Base-by-base conservation (phyloP, 192 early-diverging fungal genomes). In the Podila minutissima region DNA sequence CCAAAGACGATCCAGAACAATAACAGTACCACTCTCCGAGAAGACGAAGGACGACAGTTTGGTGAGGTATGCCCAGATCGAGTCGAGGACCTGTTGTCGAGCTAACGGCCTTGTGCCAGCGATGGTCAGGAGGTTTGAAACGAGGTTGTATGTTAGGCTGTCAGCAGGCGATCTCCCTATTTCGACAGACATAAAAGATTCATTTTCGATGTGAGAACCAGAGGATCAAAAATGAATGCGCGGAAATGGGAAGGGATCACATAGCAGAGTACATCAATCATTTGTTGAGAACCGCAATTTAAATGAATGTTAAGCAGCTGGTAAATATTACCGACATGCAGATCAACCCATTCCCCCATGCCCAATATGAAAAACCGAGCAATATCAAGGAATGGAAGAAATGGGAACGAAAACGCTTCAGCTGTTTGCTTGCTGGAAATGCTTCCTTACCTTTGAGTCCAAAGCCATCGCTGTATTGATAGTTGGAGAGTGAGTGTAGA, bases 11-110 rank as follows among this genome's bases (percentile, higher is more conserved):
- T 60, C 28, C 59, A 19, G 31, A 60, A 19, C 19, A 69, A 38
- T 48, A 55, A 55, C 53, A 26, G 10, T 55, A 55, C 53, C 53
- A 69, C 48, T 41, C 31, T 50, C 38, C 9, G 31, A 62, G 29
- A 69, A 66, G 1, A 72, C 29, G 22, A 74, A 41, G n/a, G 74
- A 72, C 20, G 77, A 66, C 26, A 71, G 26, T 28, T 72, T 83
- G 64, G 83, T 74, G n/a, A 83, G 84, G 33, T 88, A 88, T 15
- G 75, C 74, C 87, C 87, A 88, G 38, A 88, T 69, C 12, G 82
- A 78, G 59, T 55, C 57, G n/a, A 82, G 81, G 28, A 88, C 67
- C 33, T 60, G 58, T 62, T 83, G 71, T 50, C 84, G 83, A 9
- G 79, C 72, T 17, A 67, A 57, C 20, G 83, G 70, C 19, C 72